phyloP scores from a whole-genome alignment of 768 basidiomycete genomes.

The Amanita rubescens region DNA sequence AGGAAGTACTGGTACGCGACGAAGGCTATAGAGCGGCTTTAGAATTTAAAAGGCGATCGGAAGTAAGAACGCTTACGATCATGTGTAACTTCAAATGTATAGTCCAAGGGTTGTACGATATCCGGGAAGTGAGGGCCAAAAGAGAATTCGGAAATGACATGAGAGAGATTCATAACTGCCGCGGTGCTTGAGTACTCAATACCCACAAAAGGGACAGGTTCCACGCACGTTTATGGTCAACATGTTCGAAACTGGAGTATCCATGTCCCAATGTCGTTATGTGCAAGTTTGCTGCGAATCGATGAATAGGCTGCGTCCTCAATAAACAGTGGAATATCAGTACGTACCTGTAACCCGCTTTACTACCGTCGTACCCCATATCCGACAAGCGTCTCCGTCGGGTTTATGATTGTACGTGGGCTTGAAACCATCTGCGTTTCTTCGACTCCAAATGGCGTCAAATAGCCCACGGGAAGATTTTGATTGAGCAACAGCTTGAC shows the following conservation, averaged over 20 bases:
- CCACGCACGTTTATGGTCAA: conserved; percentile 73
- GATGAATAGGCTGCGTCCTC: too few species aligned
- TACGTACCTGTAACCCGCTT: conserved; percentile 82
- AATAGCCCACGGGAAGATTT: conserved; percentile 73
- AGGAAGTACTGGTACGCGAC: too few species aligned
- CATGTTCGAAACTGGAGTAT: conserved; percentile 80
- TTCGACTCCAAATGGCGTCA: conserved; percentile 41
- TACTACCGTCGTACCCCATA: conserved; percentile 75
- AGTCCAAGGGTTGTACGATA: too few species aligned
- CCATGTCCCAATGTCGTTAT: conserved; percentile 94
- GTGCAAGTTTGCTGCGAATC: conserved; percentile 70
- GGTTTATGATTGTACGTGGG: conserved; percentile 68
- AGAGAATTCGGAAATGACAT: too few species aligned
- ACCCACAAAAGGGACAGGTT: not conserved
- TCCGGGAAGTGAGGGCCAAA: too few species aligned
- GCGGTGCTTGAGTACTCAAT: too few species aligned
- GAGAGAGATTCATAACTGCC: too few species aligned
- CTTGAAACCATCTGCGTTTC: conserved; percentile 38
- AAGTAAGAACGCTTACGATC: conserved; percentile 43
- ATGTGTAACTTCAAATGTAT: conserved; percentile 70
- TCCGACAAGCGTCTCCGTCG: conserved; percentile 74
- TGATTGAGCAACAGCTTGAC: conserved; percentile 65
- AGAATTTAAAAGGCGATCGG: conserved; percentile 1
- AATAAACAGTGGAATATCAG: not conserved
- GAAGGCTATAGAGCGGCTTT: too few species aligned